These are phyloP conservation scores for Penicillium sp. DNA, from an alignment of 2,329 filamentous ascomycete species.

Conservation along the genomic window DNA sequence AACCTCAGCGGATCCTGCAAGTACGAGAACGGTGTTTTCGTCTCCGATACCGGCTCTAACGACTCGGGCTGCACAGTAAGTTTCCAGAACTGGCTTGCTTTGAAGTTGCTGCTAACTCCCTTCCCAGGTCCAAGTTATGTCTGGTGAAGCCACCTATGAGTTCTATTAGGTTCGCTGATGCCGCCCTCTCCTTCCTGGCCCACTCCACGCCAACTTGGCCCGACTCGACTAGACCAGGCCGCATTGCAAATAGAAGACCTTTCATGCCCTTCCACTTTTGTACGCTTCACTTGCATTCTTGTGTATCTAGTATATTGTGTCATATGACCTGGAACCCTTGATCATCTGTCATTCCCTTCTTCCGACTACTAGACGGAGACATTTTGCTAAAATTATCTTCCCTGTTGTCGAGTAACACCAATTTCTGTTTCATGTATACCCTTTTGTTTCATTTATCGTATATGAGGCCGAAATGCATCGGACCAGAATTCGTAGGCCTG, in stretches of 20 bases:
- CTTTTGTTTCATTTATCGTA: constrained; percentile 1
- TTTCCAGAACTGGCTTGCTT: constrained; percentile 28
- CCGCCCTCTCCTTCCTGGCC: constrained; percentile 15
- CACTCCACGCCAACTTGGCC: not conserved
- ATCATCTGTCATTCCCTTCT: constrained; percentile 31
- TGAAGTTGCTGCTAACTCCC: not conserved
- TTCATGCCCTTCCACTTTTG: constrained; percentile 28
- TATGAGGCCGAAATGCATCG: not conserved
- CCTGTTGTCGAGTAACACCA: constrained; percentile 27
- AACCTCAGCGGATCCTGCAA: constrained; percentile 64
- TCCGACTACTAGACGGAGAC: constrained; percentile 23
- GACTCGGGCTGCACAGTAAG: constrained; percentile 80
- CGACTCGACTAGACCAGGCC: constrained; percentile 4
- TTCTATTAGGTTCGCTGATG: constrained; percentile 39
- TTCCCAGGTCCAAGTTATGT: constrained; percentile 53
- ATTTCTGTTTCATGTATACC: constrained; percentile 21
- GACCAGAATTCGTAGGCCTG: constrained; percentile 1
- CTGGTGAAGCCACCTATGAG: constrained; percentile 57
- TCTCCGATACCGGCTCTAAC: constrained; percentile 53
- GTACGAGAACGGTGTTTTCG: constrained; percentile 69
- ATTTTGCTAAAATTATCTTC: constrained; percentile 30
- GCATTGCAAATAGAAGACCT: constrained; percentile 25
- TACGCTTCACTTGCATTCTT: constrained; percentile 36
- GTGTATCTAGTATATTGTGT: constrained; percentile 43
- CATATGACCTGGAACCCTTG: constrained; percentile 34